Evolutionary conservation across 192 early-diverging fungal genomes (phyloP), one percentile per base, ranked within the genome.

Genomic region (Entrophospora sp.): DNA sequence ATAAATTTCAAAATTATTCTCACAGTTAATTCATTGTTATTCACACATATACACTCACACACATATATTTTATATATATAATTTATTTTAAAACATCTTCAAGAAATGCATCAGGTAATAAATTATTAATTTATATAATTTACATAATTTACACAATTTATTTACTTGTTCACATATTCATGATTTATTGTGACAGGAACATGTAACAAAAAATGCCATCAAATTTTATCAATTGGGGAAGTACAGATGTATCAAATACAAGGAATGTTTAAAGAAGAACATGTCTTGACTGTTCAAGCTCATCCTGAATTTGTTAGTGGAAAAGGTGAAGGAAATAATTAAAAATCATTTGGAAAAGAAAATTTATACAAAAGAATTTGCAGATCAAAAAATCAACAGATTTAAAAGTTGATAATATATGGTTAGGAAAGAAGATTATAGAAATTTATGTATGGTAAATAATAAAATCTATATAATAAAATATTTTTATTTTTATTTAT

Each of bases 281-380:
- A 77, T 35, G 78, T 81, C 34, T 69, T 89, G 14, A 80, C 86
- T 0, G 36, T 89, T 13, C 89, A 91, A 62, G 87, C 83, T 7
- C 89, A 91, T 48, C 89, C 89, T 0, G 89, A 91, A 67, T 87
- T 82, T 37, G 76, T 74, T 12, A 43, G 71, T 1, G 75, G n/a
- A 75, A 2, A 68, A 73, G 18, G 72, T 83, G 40, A 56, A 43
- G 32, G 73, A 66, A 7, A 69, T 84, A 35, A 59, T 79, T 24
- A 64, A 66, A 7, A 18, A 57, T 16, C 71, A 82, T 4, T 34
- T 46, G 0, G 76, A 72, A 0, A 55, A 35, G 10, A 78, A 73
- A 4, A 66, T 78, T 0, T 63, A 80, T 16, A 62, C 27, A 49
- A 8, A 28, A 32, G 62, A 64, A 36, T 32, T 35, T 36, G 62